Conservation (phyloP, 2,329 filamentous ascomycete genomes). For the Diaporthe eres region DNA sequence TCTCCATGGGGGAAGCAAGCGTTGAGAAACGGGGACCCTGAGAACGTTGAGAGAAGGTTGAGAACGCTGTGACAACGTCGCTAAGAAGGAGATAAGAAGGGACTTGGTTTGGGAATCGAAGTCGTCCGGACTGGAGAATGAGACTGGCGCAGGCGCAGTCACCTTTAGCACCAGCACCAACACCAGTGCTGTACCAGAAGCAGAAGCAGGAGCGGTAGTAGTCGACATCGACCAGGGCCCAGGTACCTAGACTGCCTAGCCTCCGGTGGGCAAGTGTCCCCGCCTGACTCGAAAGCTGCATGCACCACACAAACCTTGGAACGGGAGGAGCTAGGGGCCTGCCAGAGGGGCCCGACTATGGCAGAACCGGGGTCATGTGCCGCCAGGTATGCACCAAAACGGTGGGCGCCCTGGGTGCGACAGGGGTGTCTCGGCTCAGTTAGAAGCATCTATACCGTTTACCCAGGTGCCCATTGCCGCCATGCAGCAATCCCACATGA, state of each 20-base stretch:
- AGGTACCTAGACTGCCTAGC: slow-evolving; percentile 22
- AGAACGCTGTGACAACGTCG: not conserved
- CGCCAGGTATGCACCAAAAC: not conserved
- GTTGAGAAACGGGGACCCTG: slow-evolving; percentile 12
- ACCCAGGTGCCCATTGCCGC: not conserved
- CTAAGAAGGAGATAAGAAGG: slow-evolving; percentile 5
- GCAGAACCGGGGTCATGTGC: slow-evolving; percentile 23
- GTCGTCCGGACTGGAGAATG: slow-evolving; percentile 21
- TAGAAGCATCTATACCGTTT: not conserved
- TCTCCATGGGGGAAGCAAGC: slow-evolving; percentile 4
- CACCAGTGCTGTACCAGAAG: slow-evolving; percentile 31
- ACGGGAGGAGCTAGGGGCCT: not conserved
- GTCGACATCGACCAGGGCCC: slow-evolving; percentile 16
- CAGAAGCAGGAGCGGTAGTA: slow-evolving; percentile 24
- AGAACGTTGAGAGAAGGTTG: slow-evolving; percentile 32
- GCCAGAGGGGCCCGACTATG: slow-evolving; percentile 8
- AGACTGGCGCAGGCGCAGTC: slow-evolving; percentile 27
- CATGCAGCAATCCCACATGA: slow-evolving; percentile 29
- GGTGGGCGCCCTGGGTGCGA: not conserved
- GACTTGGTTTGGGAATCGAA: slow-evolving; percentile 21
- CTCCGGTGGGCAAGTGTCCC: slow-evolving; percentile 18
- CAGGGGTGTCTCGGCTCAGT: not conserved
- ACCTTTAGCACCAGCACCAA: slow-evolving; percentile 26
- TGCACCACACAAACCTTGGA: slow-evolving; percentile 26
- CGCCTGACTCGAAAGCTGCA: slow-evolving; percentile 30